phyloP scores from a whole-genome alignment of 805 yeast genomes.

The Pichia membranifaciens region DNA sequence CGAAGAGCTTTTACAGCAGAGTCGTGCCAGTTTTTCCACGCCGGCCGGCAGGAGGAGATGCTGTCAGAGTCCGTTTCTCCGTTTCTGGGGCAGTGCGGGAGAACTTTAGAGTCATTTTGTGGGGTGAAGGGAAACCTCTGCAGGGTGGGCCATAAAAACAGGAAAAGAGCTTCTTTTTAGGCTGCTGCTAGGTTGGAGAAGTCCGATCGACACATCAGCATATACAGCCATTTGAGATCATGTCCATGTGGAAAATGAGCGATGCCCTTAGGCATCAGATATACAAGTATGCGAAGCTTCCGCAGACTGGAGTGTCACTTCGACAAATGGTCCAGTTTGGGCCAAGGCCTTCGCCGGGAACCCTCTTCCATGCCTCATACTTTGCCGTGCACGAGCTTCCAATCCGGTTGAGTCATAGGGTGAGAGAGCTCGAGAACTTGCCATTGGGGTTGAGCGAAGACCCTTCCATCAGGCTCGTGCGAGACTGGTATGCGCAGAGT shows the following conservation, averaged over 20 bases:
- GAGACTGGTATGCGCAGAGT: constrained; percentile 87
- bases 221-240: not conserved
- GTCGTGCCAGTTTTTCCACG: not conserved
- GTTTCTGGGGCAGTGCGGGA: not conserved
- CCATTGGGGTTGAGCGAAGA: constrained; percentile 69
- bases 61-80: not conserved
- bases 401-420: constrained; percentile 78
- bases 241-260: constrained; percentile 42
- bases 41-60: too few species aligned
- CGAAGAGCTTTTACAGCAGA: too few species aligned
- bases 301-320: constrained; percentile 79
- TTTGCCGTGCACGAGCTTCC: constrained; percentile 85
- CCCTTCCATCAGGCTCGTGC: constrained; percentile 71
- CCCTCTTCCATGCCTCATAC: constrained; percentile 74
- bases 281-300: constrained; percentile 59
- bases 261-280: constrained; percentile 47
- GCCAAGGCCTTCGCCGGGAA: constrained; percentile 68
- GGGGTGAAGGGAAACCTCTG: not conserved
- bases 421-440: constrained; percentile 72
- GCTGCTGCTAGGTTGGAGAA: too few species aligned
- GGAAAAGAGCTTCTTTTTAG: too few species aligned
- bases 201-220: not conserved
- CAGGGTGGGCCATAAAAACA: too few species aligned
- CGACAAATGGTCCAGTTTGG: constrained; percentile 93
- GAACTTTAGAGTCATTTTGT: not conserved